Evolutionary conservation across 1,284 basidiomycete species (phyloP).

Genomic region (Papiliotrema fonsecae): DNA sequence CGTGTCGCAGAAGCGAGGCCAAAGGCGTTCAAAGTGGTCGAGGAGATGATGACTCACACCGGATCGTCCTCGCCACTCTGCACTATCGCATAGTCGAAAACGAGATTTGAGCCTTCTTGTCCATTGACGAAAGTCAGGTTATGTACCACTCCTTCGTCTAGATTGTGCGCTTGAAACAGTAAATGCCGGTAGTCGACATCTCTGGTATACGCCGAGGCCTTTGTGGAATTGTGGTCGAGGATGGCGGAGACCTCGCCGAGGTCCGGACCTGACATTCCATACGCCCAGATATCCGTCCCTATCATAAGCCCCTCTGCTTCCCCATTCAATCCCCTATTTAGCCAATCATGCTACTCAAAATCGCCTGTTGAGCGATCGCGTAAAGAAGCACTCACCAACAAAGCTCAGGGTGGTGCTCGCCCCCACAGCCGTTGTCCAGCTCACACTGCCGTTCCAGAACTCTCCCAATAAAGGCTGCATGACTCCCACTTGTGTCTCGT

Average conservation of each 20-base stretch:
- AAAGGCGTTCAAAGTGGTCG: no score
- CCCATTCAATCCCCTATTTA: neutral
- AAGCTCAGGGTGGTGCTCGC: slow-evolving; percentile 19
- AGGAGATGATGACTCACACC: no score
- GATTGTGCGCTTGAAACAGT: slow-evolving; percentile 16
- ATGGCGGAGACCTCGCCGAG: slow-evolving; percentile 14
- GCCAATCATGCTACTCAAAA: neutral
- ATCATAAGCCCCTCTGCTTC: neutral
- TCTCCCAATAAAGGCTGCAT: slow-evolving; percentile 19
- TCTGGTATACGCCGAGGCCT: slow-evolving; percentile 9
- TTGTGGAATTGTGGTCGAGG: slow-evolving; percentile 15
- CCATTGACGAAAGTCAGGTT: slow-evolving; percentile 15
- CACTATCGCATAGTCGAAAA: slow-evolving; percentile 27
- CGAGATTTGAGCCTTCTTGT: slow-evolving; percentile 14
- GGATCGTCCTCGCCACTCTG: slow-evolving; percentile 1
- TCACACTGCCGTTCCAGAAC: slow-evolving; percentile 24
- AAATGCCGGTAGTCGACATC: slow-evolving; percentile 13
- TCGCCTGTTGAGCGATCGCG: neutral
- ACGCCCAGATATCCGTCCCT: slow-evolving; percentile 30
- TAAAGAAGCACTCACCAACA: slow-evolving; percentile 11
- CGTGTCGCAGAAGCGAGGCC: no score
- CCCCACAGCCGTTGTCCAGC: slow-evolving; percentile 22
- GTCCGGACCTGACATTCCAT: slow-evolving; percentile 21
- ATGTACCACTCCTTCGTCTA: slow-evolving; percentile 16
- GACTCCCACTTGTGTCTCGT: slow-evolving; percentile 10